Conservation (phyloP, 352 stramenopile species). For the Phytophthora litchii region DNA sequence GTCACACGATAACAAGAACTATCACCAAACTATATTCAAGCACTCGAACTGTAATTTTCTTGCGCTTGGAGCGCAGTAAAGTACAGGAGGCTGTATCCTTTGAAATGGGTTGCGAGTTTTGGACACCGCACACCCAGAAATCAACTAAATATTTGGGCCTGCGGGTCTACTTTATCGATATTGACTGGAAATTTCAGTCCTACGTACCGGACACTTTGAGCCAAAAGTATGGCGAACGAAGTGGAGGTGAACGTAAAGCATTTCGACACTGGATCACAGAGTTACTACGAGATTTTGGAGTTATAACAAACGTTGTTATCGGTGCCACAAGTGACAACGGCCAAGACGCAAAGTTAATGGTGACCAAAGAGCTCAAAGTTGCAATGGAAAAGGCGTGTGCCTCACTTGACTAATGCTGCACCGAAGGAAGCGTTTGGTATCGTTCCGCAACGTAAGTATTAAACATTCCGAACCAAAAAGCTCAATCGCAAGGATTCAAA, state of each 20-base stretch:
- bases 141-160: neutral
- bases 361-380: neutral
- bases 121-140: neutral
- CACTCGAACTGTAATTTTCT: neutral
- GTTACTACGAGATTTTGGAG: neutral
- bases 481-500: constrained; percentile 5
- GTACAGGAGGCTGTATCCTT: neutral
- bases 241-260: neutral
- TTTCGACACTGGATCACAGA: constrained; percentile 6
- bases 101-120: neutral
- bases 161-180: neutral
- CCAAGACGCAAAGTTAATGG: neutral
- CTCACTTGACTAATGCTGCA: constrained; percentile 4
- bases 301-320: neutral
- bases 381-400: constrained; percentile 7
- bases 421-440: constrained; percentile 1
- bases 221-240: constrained; percentile 3
- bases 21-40: neutral
- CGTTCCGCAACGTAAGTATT: neutral
- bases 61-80: no score
- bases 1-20: neutral
- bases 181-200: neutral
- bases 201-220: neutral
- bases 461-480: neutral
- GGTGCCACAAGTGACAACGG: constrained; percentile 1